A percentile compares a stretch with the other conserved stretches of the same genome.
phyloP scores from a whole-genome alignment of 2,329 filamentous ascomycete species.

The Coniochaeta sp. region DNA sequence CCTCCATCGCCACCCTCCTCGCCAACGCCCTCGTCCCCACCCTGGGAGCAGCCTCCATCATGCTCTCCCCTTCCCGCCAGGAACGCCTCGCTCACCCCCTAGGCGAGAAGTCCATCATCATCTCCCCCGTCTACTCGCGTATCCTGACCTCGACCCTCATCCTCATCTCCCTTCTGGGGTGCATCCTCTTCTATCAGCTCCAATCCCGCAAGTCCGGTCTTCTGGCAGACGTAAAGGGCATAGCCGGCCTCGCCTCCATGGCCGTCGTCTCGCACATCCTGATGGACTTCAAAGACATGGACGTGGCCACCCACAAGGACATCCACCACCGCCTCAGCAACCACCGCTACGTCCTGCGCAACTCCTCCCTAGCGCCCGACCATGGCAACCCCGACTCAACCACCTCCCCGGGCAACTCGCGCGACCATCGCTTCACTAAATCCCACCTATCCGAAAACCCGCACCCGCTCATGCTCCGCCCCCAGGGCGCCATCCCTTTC shows the following conservation, averaged over 20 bases:
- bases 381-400: slow-evolving; percentile 42
- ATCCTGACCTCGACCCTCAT: slow-evolving; percentile 49
- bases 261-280: slow-evolving; percentile 67
- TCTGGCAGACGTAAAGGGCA: slow-evolving; percentile 61
- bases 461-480: slow-evolving; percentile 61
- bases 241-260: slow-evolving; percentile 69
- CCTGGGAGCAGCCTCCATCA: slow-evolving; percentile 55
- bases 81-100: slow-evolving; percentile 33
- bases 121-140: slow-evolving; percentile 54
- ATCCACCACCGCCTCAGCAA: slow-evolving; percentile 63
- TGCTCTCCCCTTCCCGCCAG: slow-evolving; percentile 45
- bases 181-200: slow-evolving; percentile 53
- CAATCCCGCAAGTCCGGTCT: slow-evolving; percentile 58
- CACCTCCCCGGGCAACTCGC: too few relatives aligned
- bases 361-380: slow-evolving; percentile 63
- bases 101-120: slow-evolving; percentile 44
- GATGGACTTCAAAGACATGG: slow-evolving; percentile 66
- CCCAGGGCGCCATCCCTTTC: slow-evolving; percentile 52
- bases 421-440: slow-evolving; percentile 41
- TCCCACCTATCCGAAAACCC: slow-evolving; percentile 51
- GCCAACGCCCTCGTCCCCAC: slow-evolving; percentile 65
- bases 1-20: slow-evolving; percentile 56
- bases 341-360: slow-evolving; percentile 61
- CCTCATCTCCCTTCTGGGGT: slow-evolving; percentile 51
- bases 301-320: slow-evolving; percentile 56